A percentile compares a stretch with the other conserved stretches of the same genome.
These are phyloP conservation scores for Suhomyces coccinellae DNA, from an alignment of 1,139 yeast species.

Conservation along the genomic window DNA sequence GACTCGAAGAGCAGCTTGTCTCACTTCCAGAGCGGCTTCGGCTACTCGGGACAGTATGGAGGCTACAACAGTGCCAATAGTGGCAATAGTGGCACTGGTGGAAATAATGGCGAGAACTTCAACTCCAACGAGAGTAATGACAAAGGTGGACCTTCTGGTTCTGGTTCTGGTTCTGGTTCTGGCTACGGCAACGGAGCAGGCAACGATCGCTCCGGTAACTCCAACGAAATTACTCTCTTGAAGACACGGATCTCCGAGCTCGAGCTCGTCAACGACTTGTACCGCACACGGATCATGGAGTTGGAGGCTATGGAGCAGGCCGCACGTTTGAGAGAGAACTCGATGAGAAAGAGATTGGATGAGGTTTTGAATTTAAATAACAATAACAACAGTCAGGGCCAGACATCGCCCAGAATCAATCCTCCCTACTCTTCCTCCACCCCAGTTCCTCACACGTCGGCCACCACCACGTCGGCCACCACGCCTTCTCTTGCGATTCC, in stretches of 20 bases:
- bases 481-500: background rate
- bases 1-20: constrained; percentile 10
- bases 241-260: constrained; percentile 83
- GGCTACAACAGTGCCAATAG: background rate
- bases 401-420: background rate
- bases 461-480: background rate
- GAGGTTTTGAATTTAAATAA: constrained; percentile 31
- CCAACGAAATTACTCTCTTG: constrained; percentile 53
- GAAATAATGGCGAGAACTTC: background rate
- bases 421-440: constrained; percentile 3
- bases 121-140: constrained; percentile 7
- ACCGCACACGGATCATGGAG: constrained; percentile 78
- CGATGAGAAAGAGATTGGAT: constrained; percentile 51
- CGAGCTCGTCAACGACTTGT: constrained; percentile 85
- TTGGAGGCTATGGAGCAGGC: constrained; percentile 72
- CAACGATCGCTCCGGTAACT: constrained; percentile 2
- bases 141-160: constrained; percentile 16
- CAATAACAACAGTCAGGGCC: constrained; percentile 3
- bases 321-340: constrained; percentile 50
- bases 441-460: constrained; percentile 3
- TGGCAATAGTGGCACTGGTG: too few relatives aligned
- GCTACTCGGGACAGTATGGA: constrained; percentile 10
- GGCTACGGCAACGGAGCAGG: constrained; percentile 18
- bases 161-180: constrained; percentile 16
- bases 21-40: constrained; percentile 26